These are phyloP conservation scores for Prunella vulgaris DNA, from an alignment of 257 asterid species.

Conservation along the genomic window DNA sequence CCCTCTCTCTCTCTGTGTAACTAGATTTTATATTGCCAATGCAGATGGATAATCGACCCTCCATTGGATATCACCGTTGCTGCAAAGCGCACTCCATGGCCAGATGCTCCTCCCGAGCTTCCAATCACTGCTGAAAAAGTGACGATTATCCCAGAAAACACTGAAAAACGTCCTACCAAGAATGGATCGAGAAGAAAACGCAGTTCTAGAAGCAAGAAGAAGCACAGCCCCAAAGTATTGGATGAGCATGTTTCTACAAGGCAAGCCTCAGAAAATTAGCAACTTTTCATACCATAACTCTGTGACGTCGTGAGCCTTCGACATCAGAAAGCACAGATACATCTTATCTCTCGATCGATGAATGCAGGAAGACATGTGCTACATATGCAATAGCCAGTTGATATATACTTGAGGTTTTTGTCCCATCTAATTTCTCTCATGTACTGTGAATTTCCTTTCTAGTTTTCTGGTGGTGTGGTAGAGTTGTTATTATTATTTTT, in stretches of 20 bases:
- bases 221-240: slow-evolving; percentile 45
- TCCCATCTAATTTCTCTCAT: slow-evolving; percentile 13
- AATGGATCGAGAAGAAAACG: slow-evolving; percentile 63
- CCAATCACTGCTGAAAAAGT: slow-evolving; percentile 45
- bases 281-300: slow-evolving; percentile 16
- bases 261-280: slow-evolving; percentile 42
- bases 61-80: slow-evolving; percentile 84
- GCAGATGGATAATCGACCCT: slow-evolving; percentile 94
- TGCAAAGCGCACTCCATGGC: slow-evolving; percentile 97
- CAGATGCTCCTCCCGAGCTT: slow-evolving; percentile 90
- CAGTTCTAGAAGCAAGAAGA: slow-evolving; percentile 59
- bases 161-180: slow-evolving; percentile 52
- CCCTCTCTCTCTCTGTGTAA: background rate
- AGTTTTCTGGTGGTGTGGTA: slow-evolving; percentile 18
- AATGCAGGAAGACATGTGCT: slow-evolving; percentile 36
- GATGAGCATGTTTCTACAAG: slow-evolving; percentile 46
- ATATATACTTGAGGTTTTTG: slow-evolving; percentile 33
- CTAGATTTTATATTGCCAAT: background rate
- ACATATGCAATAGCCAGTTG: slow-evolving; percentile 37
- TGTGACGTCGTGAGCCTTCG: slow-evolving; percentile 34
- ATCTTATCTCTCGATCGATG: slow-evolving; percentile 25
- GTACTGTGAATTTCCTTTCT: slow-evolving; percentile 15
- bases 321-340: slow-evolving; percentile 9
- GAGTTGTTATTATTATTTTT: slow-evolving; percentile 2
- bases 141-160: slow-evolving; percentile 30